Evolutionary conservation across 495 filamentous ascomycete genomes (phyloP), one percentile per base, ranked within the genome.

Genomic region (Penicillium taxi): DNA sequence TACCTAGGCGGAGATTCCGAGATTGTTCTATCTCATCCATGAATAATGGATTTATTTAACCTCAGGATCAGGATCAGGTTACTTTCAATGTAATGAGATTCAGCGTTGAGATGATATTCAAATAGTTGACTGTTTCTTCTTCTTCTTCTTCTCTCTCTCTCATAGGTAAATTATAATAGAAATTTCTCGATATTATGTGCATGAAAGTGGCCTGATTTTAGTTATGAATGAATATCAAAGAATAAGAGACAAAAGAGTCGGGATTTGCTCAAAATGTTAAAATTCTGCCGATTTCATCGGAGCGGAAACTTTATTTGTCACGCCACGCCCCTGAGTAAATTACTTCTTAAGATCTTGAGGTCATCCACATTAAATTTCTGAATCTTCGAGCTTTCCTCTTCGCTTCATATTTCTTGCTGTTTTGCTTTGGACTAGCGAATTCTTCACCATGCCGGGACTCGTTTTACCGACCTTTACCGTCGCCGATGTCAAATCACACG

Each of bases 401-500:
- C 23, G 23, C 14, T 16, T 27, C n/a, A 27, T 6, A 12, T 9
- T 4, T 20, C 6, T 5, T 11, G 8, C 22, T 18, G 7, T 9
- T 21, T 11, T 9, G 9, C 16, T 0, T 27, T 29, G 7, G 13
- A 21, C 9, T 8, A 1, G 15, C 24, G 26, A 12, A 21, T 14
- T 39, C 27, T 31, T 46, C 20, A 62, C 23, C 34, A 71, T 71
- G 67, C 63, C 67, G 44, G 61, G 61, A 50, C 73, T 71, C 50
- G 81, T 73, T 25, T 72, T 96, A 18, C 88, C 89, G 26, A 91
- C 79, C 14, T 77, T 95, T 52, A 78, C 81, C 20, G 61, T 69
- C 48, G 73, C 78, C 40, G 85, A 96, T 55, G 78, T 99, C 46
- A 75, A 77, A 53, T 69, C 78, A 45, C 86, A 90, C 58, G 93